These are phyloP conservation scores for Dipodascus geniculatus DNA, from an alignment of 805 yeast genomes.

Conservation along the genomic window DNA sequence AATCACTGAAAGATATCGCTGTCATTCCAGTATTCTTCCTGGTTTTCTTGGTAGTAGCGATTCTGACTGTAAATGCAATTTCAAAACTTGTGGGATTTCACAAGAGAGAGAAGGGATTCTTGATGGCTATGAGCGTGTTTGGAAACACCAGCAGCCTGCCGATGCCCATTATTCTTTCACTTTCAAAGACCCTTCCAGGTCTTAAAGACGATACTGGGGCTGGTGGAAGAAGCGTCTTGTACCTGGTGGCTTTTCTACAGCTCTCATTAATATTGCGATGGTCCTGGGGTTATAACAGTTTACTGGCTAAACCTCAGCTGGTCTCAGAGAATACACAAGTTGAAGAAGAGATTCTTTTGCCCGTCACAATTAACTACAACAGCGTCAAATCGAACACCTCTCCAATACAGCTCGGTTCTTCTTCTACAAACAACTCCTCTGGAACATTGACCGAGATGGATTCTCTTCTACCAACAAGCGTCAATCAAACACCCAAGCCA, in stretches of 20 bases:
- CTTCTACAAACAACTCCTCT: not conserved
- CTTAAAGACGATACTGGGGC: slow-evolving; percentile 38
- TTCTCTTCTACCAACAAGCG: not conserved
- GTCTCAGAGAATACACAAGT: too few relatives aligned
- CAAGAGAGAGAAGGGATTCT: slow-evolving; percentile 73
- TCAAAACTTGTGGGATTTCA: slow-evolving; percentile 46
- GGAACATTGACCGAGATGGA: not conserved
- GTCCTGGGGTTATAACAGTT: slow-evolving; percentile 62
- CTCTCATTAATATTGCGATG: slow-evolving; percentile 55
- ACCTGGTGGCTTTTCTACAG: slow-evolving; percentile 52
- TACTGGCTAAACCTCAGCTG: slow-evolving; percentile 32
- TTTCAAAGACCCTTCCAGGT: slow-evolving; percentile 47
- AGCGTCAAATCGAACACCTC: too few relatives aligned
- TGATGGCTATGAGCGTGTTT: slow-evolving; percentile 93
- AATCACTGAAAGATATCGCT: slow-evolving; percentile 67
- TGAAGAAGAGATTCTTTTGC: too few relatives aligned
- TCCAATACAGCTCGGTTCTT: not conserved
- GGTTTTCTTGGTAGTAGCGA: slow-evolving; percentile 71
- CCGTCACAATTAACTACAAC: too few relatives aligned
- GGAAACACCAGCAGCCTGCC: slow-evolving; percentile 94
- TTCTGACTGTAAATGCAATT: slow-evolving; percentile 44
- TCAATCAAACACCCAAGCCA: not conserved
- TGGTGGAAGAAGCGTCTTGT: slow-evolving; percentile 13
- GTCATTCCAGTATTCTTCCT: slow-evolving; percentile 77
- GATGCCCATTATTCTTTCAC: slow-evolving; percentile 70